phyloP scores from a whole-genome alignment of 2,329 filamentous ascomycete species.

The Rugonectria rugulosa region DNA sequence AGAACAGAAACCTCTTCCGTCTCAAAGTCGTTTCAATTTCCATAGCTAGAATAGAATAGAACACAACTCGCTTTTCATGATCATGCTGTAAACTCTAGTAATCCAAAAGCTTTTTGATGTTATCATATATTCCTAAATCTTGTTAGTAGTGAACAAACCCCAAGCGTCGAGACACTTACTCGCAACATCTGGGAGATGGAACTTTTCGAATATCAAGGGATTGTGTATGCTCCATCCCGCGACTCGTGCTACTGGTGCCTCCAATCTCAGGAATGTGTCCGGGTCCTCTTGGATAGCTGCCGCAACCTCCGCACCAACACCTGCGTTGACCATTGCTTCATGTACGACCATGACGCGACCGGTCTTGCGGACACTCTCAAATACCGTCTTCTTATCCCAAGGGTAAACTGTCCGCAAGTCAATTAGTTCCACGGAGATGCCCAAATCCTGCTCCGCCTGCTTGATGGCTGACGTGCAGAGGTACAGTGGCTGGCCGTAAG shows the following conservation, averaged over 20 bases:
- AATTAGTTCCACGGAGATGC: slow-evolving; percentile 81
- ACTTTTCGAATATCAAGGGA: slow-evolving; percentile 79
- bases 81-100: slow-evolving; percentile 56
- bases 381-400: slow-evolving; percentile 84
- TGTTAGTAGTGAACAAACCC: too few relatives aligned
- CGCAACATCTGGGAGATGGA: slow-evolving; percentile 84
- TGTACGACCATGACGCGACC: slow-evolving; percentile 88
- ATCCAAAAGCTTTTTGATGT: slow-evolving; percentile 70
- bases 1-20: too few relatives aligned
- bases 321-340: slow-evolving; percentile 90
- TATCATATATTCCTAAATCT: slow-evolving; percentile 71
- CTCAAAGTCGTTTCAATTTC: too few relatives aligned
- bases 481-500: slow-evolving; percentile 90
- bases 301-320: slow-evolving; percentile 87
- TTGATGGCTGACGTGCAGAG: slow-evolving; percentile 80
- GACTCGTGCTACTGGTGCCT: slow-evolving; percentile 85
- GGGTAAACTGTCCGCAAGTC: slow-evolving; percentile 90
- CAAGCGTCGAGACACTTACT: slow-evolving; percentile 66
- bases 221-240: slow-evolving; percentile 91
- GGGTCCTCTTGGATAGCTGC: slow-evolving; percentile 83
- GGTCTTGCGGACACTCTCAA: slow-evolving; percentile 86
- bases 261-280: slow-evolving; percentile 79
- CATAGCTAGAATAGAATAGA: too few relatives aligned
- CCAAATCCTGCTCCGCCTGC: slow-evolving; percentile 77
- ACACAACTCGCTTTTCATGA: too few relatives aligned